Evolutionary conservation across 1,284 basidiomycete species (phyloP).

Genomic region (Ceratobasidium sp.): DNA sequence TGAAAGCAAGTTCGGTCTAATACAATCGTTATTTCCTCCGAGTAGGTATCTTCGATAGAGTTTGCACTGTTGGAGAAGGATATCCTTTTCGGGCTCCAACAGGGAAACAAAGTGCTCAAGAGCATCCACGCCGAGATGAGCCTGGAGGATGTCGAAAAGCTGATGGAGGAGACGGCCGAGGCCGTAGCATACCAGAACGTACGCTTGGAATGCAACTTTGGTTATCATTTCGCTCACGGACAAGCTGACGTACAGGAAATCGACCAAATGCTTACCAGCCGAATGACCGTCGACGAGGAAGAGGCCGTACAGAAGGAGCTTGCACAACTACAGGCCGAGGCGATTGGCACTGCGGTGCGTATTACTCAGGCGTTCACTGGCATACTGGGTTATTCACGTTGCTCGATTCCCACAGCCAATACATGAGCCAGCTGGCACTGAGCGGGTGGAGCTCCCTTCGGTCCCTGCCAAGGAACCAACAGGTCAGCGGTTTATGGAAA

Average conservation of each 20-base stretch:
- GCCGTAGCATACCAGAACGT: constrained; percentile 93
- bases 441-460: constrained; percentile 59
- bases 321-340: constrained; percentile 72
- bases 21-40: not conserved
- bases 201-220: constrained; percentile 52
- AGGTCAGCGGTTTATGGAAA: constrained; percentile 51
- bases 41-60: constrained; percentile 93
- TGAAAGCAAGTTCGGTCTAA: too few relatives aligned
- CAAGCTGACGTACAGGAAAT: constrained; percentile 76
- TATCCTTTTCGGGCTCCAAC: constrained; percentile 90
- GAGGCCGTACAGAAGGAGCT: constrained; percentile 92
- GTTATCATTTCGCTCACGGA: not conserved
- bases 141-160: constrained; percentile 90
- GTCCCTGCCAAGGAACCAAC: constrained; percentile 60
- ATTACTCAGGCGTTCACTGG: not conserved
- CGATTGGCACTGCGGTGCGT: constrained; percentile 57
- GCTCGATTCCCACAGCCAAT: constrained; percentile 45
- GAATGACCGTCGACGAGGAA: constrained; percentile 89
- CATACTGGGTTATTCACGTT: not conserved
- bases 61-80: constrained; percentile 95
- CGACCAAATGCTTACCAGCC: constrained; percentile 85
- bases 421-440: constrained; percentile 50
- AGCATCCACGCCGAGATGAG: constrained; percentile 96
- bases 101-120: constrained; percentile 93
- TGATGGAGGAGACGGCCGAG: constrained; percentile 93